Percentiles rank a stretch among this genome's conserved stretches.
Conservation (phyloP, 305 asterid species). For the Rubia occidens region DNA sequence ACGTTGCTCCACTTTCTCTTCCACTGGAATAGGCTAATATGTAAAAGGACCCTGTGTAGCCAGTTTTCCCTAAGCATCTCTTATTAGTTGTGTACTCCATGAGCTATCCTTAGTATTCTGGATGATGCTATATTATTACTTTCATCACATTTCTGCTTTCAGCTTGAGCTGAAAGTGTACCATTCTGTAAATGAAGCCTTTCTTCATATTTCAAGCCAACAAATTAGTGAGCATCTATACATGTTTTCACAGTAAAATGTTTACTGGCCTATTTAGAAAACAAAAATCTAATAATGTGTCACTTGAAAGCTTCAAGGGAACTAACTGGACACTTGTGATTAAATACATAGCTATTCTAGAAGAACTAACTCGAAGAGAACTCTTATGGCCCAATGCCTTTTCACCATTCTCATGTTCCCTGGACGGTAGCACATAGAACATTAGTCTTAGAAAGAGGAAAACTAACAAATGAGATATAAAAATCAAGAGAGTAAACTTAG, state of each 20-base stretch:
- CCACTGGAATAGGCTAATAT: neutral
- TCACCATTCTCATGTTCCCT: neutral
- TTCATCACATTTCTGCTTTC: neutral
- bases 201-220: neutral
- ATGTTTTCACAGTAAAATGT: neutral
- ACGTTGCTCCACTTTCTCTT: neutral
- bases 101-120: neutral
- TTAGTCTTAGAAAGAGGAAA: neutral
- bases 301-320: neutral
- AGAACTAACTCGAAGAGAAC: neutral
- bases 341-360: neutral
- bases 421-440: neutral
- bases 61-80: neutral
- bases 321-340: neutral
- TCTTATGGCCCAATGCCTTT: neutral
- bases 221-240: neutral
- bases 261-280: neutral
- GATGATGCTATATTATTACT: neutral
- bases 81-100: neutral
- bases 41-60: neutral
- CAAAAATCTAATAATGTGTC: neutral
- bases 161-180: neutral
- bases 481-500: neutral
- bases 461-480: neutral
- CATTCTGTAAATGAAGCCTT: neutral